Conservation (phyloP, 192 early-diverging fungal species). For the Spizellomyces sp. region DNA sequence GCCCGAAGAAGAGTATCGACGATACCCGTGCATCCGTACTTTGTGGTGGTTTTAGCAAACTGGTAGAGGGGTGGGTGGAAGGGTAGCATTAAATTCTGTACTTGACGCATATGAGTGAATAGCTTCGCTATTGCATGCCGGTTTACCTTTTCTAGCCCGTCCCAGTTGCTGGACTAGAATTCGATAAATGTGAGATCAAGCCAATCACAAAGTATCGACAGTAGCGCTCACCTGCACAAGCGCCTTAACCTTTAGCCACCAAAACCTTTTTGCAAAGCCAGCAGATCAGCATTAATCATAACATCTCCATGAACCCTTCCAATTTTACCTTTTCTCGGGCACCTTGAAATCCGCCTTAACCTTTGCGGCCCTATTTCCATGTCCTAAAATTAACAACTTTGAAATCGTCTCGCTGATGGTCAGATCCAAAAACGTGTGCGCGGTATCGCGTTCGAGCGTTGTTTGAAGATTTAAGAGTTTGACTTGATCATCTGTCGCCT, state of each 20-base stretch:
- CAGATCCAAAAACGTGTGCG: conserved; percentile 67
- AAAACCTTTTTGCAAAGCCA: conserved; percentile 56
- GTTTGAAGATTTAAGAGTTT: conserved; percentile 72
- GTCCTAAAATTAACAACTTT: conserved; percentile 72
- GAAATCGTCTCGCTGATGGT: conserved; percentile 85
- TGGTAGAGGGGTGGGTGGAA: neutral
- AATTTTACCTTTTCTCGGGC: conserved; percentile 73
- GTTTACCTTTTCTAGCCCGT: conserved; percentile 75
- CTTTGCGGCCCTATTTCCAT: conserved; percentile 73
- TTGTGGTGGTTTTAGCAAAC: conserved; percentile 37
- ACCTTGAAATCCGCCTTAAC: conserved; percentile 83
- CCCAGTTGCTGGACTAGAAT: conserved; percentile 69
- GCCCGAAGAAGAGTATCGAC: conserved; percentile 28
- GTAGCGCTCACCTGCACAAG: conserved; percentile 56
- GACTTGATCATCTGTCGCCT: conserved; percentile 82
- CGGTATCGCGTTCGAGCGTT: conserved; percentile 73
- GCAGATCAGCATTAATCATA: neutral
- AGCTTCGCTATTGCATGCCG: no score
- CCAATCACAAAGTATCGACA: neutral
- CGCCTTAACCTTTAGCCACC: conserved; percentile 87
- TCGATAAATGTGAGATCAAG: neutral
- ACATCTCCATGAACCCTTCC: neutral
- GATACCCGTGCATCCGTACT: conserved; percentile 33
- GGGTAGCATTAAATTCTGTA: neutral
- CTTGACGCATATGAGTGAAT: neutral